phyloP scores from a whole-genome alignment of 1,139 yeast genomes.

The Saccharomycopsis hybrid region DNA sequence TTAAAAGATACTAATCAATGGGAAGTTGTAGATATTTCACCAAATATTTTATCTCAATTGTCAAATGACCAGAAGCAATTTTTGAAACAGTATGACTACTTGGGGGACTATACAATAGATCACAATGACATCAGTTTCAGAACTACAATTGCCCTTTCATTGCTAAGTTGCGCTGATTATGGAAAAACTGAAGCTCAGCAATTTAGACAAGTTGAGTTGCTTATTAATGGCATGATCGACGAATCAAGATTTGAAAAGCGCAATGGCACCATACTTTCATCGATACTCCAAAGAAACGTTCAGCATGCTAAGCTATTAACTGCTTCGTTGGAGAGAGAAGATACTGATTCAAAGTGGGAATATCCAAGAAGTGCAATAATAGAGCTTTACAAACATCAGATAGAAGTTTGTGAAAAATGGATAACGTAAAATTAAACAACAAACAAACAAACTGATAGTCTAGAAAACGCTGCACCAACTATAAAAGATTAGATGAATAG shows the following conservation, averaged over 20 bases:
- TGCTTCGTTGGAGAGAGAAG: not conserved
- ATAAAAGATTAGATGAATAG: not conserved
- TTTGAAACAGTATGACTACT: slow-evolving; percentile 49
- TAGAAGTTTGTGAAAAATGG: not conserved
- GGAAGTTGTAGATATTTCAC: slow-evolving; percentile 65
- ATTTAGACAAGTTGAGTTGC: slow-evolving; percentile 1
- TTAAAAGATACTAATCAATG: slow-evolving; percentile 47
- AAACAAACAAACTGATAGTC: not conserved
- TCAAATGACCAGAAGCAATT: slow-evolving; percentile 37
- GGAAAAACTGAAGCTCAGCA: not conserved
- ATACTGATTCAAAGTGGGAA: not conserved
- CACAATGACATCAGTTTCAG: slow-evolving; percentile 56
- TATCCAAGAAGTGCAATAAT: not conserved
- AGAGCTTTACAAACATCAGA: slow-evolving; percentile 3
- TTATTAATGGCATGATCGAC: slow-evolving; percentile 15
- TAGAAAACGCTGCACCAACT: not conserved
- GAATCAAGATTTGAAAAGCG: slow-evolving; percentile 9
- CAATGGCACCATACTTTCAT: slow-evolving; percentile 1
- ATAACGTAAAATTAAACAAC: not conserved
- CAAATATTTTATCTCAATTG: slow-evolving; percentile 34
- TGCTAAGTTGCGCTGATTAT: not conserved
- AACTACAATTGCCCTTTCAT: slow-evolving; percentile 67
- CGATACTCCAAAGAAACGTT: not conserved
- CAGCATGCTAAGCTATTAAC: not conserved
- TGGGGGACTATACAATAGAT: slow-evolving; percentile 67